Evolutionary conservation across 2,329 filamentous ascomycete genomes (phyloP), one percentile per base, ranked within the genome.

Genomic region (Diplocarpon mali): DNA sequence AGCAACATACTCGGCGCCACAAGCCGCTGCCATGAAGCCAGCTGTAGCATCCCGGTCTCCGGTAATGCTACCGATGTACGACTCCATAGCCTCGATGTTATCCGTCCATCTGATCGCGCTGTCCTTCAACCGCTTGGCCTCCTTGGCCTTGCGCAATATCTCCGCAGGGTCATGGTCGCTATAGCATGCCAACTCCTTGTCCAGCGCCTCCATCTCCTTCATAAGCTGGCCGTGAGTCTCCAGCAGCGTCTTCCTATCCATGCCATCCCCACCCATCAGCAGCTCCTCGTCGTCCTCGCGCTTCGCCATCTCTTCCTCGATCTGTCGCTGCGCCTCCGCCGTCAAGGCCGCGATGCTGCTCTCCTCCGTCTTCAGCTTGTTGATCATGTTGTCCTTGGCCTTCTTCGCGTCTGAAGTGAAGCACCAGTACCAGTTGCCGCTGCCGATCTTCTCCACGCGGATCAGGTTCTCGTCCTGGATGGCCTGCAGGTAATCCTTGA

Each of bases 381-480:
- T 61, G 49, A 63, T 57, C 28, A 61, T 54, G 14, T 60, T 61
- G 42, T 65, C 60, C 38, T 69, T 70, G 57, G 67, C 71, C 56
- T 74, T 60, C 53, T 59, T 62, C 9, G 58, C 74, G 42, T 81
- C 76, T 24, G 70, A 75, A 14, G 64, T 67, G 58, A 83, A 83
- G 51, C 70, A 73, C 80, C 80, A 84, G 64, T 83, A 83, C 79
- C 79, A 84, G 60, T 83, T 83, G 24, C 77, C 78, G 51, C 70
- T 79, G 35, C 79, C 80, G 54, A 84, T 83, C 61, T 83, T 83
- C 64, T 83, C 79, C 24, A 80, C 73, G 14, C 71, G 70, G 49
- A 83, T 72, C 54, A 72, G 70, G 54, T 68, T 69, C 45, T 83
- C 80, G 55, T 82, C 76, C 8, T 68, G 65, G 15, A 83, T 69